phyloP scores from a whole-genome alignment of 306 rosid genomes.

The Lithocarpus polystachyus region DNA sequence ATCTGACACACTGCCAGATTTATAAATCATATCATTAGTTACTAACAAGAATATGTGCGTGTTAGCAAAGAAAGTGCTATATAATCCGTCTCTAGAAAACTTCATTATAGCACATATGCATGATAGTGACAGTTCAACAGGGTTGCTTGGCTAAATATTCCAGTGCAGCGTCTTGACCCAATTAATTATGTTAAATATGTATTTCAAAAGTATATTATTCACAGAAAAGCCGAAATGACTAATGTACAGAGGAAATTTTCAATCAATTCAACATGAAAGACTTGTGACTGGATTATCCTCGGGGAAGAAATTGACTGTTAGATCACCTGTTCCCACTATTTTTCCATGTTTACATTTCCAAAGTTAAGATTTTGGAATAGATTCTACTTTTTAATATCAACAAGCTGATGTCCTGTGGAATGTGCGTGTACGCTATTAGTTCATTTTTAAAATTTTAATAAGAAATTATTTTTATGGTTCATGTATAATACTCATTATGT shows the following conservation, averaged over 20 bases:
- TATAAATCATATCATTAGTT: neutral
- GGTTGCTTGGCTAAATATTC: neutral
- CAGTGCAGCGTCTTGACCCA: neutral
- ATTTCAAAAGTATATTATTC: neutral
- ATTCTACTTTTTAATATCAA: neutral
- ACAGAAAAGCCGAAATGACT: neutral
- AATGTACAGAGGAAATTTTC: neutral
- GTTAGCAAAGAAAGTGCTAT: neutral
- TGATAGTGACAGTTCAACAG: slow-evolving; percentile 12
- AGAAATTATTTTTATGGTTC: too few relatives aligned
- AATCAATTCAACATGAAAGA: neutral
- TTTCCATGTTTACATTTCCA: slow-evolving; percentile 8
- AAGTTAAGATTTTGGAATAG: neutral
- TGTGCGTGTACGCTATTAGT: too few relatives aligned
- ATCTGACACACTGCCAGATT: slow-evolving; percentile 82
- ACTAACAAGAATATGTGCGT: neutral
- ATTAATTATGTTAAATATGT: neutral
- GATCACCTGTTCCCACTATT: neutral
- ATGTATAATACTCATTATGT: too few relatives aligned
- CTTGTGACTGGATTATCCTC: slow-evolving; percentile 11
- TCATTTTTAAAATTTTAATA: too few relatives aligned
- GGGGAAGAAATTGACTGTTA: slow-evolving; percentile 4
- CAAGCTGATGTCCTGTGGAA: too few relatives aligned
- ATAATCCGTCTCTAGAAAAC: neutral
- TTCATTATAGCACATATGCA: neutral